These are phyloP conservation scores for Heliamphora pulchella DNA, from an alignment of 179 eudicot species.

Conservation along the genomic window DNA sequence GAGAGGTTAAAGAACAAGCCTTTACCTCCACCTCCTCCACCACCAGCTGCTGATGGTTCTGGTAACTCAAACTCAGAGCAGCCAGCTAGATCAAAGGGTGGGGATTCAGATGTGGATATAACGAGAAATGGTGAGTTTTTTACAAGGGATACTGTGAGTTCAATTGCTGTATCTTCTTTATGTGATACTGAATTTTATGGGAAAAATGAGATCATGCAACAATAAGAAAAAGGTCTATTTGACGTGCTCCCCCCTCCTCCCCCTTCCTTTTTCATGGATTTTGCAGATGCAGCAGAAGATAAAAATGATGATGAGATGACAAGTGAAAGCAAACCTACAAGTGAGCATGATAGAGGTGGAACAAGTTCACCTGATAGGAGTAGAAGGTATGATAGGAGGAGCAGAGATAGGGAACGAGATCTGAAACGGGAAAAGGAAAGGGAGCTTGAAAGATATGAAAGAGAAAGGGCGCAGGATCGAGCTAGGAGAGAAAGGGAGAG, in stretches of 20 bases:
- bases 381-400: slow-evolving; percentile 61
- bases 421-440: slow-evolving; percentile 70
- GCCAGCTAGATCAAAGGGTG: slow-evolving; percentile 61
- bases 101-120: slow-evolving; percentile 55
- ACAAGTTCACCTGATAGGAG: slow-evolving; percentile 78
- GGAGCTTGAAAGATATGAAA: slow-evolving; percentile 87
- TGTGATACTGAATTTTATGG: not conserved
- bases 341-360: slow-evolving; percentile 51
- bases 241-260: not conserved
- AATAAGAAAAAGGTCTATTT: not conserved
- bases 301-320: slow-evolving; percentile 69
- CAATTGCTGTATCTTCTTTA: not conserved
- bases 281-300: slow-evolving; percentile 45
- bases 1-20: slow-evolving; percentile 78
- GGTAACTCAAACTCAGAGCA: slow-evolving; percentile 49
- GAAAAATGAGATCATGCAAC: not conserved
- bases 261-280: not conserved
- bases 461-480: slow-evolving; percentile 90
- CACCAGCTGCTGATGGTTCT: slow-evolving; percentile 39
- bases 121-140: slow-evolving; percentile 51
- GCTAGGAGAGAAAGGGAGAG: slow-evolving; percentile 86
- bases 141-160: not conserved
- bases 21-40: slow-evolving; percentile 67
- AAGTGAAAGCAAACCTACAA: slow-evolving; percentile 49
- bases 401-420: slow-evolving; percentile 72